Evolutionary conservation across 2,329 filamentous ascomycete genomes (phyloP).

Genomic region (Grosmannia serpens): DNA sequence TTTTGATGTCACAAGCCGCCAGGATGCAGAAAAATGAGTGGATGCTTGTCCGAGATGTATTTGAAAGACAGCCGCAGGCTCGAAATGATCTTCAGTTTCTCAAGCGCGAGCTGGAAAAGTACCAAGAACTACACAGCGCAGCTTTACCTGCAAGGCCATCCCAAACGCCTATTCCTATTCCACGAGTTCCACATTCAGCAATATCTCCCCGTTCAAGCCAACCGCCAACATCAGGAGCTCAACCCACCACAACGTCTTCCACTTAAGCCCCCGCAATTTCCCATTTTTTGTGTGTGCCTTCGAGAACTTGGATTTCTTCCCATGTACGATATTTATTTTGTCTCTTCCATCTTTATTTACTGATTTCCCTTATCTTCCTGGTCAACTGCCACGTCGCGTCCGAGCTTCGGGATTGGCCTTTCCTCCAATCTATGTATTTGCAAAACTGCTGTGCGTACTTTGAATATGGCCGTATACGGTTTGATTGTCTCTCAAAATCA

Average conservation of each 20-base stretch:
- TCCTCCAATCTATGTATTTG: too few species aligned
- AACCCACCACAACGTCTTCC: neutral
- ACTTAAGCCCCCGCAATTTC: conserved; percentile 17
- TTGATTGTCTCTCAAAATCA: too few species aligned
- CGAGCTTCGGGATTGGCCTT: too few species aligned
- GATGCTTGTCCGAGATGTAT: conserved; percentile 57
- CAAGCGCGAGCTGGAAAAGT: conserved; percentile 40
- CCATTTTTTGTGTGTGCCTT: neutral
- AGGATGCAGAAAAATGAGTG: conserved; percentile 62
- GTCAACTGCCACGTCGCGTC: too few species aligned
- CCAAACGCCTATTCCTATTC: conserved; percentile 16
- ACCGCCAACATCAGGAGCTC: neutral
- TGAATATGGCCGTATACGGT: too few species aligned
- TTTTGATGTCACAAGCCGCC: conserved; percentile 57
- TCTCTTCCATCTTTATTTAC: too few species aligned
- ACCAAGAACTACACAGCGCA: conserved; percentile 5
- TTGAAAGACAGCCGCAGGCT: conserved; percentile 53
- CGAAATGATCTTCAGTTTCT: conserved; percentile 49
- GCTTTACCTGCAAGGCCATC: conserved; percentile 5
- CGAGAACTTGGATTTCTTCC: neutral
- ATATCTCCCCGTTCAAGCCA: neutral
- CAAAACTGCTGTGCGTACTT: too few species aligned
- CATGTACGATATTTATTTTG: too few species aligned
- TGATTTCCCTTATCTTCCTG: too few species aligned
- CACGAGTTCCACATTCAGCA: conserved; percentile 11